phyloP scores from a whole-genome alignment of 192 early-diverging fungal genomes.

The Gonapodya prolifera region DNA sequence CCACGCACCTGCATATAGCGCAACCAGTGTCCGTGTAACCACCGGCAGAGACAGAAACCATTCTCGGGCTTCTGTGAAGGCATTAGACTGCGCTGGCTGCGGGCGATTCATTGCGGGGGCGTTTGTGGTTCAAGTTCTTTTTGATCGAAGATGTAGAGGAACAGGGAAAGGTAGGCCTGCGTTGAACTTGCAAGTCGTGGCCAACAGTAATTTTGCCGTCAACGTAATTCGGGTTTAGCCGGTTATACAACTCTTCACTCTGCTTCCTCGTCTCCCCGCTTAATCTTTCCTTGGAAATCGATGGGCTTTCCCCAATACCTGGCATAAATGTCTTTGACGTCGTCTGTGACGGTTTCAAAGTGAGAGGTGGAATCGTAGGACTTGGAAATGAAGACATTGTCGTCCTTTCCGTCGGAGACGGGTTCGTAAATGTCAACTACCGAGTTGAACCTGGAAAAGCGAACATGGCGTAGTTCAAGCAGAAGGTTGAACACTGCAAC shows the following conservation, averaged over 20 bases:
- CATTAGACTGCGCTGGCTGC: not conserved
- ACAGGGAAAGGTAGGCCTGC: no score
- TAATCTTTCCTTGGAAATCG: slow-evolving; percentile 11
- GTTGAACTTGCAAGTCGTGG: no score
- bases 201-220: no score
- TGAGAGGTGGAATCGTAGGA: slow-evolving; percentile 98
- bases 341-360: slow-evolving; percentile 96
- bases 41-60: slow-evolving; percentile 42
- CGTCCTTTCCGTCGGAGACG: slow-evolving; percentile 60
- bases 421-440: slow-evolving; percentile 83
- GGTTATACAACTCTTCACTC: no score
- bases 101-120: not conserved
- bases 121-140: no score
- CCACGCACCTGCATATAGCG: slow-evolving; percentile 7
- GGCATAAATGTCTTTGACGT: slow-evolving; percentile 87
- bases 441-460: slow-evolving; percentile 49
- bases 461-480: not conserved
- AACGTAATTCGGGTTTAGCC: not conserved
- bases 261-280: slow-evolving; percentile 12
- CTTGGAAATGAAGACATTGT: slow-evolving; percentile 80
- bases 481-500: not conserved
- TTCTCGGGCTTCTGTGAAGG: slow-evolving; percentile 32
- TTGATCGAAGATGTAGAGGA: no score
- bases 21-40: slow-evolving; percentile 42
- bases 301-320: slow-evolving; percentile 29